Conservation (phyloP, 2,329 filamentous ascomycete species). For the Alternaria hordeiaustralica region DNA sequence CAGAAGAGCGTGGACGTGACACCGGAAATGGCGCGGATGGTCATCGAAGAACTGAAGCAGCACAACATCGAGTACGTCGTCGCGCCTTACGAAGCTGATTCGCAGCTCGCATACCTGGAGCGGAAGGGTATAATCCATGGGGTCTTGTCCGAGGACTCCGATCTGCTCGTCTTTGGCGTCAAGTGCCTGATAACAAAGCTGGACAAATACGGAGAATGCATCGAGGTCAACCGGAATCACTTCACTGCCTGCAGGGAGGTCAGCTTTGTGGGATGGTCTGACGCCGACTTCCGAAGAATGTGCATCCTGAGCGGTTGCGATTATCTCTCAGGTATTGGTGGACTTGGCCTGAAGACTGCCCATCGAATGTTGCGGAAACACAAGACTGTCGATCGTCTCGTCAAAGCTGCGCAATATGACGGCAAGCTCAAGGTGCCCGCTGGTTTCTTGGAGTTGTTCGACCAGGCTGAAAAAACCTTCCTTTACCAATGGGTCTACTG, state of each 20-base stretch:
- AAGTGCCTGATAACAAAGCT: conserved; percentile 91
- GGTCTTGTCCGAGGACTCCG: conserved; percentile 95
- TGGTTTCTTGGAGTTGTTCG: conserved; percentile 81
- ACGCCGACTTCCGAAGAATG: conserved; percentile 91
- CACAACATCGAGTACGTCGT: conserved; percentile 84
- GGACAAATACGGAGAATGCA: conserved; percentile 89
- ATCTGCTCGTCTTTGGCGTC: conserved; percentile 92
- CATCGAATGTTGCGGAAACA: conserved; percentile 89
- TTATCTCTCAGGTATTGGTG: conserved; percentile 84
- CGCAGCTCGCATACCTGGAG: conserved; percentile 95
- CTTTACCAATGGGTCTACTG: conserved; percentile 95
- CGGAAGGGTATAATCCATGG: conserved; percentile 81
- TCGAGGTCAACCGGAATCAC: conserved; percentile 88
- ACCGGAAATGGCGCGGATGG: conserved; percentile 87
- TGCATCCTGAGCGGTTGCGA: conserved; percentile 96
- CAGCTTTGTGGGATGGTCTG: conserved; percentile 89
- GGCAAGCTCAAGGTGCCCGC: conserved; percentile 81
- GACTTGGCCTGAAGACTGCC: conserved; percentile 91
- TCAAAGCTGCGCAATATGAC: conserved; percentile 86
- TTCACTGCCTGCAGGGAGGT: conserved; percentile 90
- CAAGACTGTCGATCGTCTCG: conserved; percentile 81
- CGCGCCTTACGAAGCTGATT: conserved; percentile 95
- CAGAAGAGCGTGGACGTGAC: conserved; percentile 97
- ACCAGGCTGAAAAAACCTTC: conserved; percentile 89
- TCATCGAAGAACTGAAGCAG: conserved; percentile 91